Evolutionary conservation across 176 grass and related monocot genomes (phyloP).

Genomic region (Leersia perrieri): DNA sequence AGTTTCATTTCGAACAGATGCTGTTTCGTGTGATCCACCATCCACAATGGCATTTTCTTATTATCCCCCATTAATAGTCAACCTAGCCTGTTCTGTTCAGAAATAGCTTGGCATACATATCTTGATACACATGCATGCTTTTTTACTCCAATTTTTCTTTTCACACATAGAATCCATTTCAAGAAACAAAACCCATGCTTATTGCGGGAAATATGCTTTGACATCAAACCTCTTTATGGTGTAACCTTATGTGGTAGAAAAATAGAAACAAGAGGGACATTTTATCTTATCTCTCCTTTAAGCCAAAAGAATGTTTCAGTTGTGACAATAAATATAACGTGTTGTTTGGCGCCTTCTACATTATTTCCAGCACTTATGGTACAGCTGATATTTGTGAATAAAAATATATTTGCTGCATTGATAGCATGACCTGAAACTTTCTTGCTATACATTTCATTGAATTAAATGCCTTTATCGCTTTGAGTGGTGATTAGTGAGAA

Average conservation of each 20-base stretch:
- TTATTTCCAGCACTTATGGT: background rate
- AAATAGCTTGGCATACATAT: background rate
- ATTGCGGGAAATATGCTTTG: background rate
- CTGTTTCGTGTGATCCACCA: background rate
- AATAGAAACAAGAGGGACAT: constrained; percentile 13
- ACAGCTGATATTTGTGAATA: background rate
- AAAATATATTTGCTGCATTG: background rate
- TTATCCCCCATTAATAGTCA: constrained; percentile 10
- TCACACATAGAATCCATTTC: background rate
- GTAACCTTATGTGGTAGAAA: constrained; percentile 10
- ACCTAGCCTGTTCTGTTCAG: background rate
- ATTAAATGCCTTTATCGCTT: constrained; percentile 15
- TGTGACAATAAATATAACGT: background rate
- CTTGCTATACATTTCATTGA: constrained; percentile 7
- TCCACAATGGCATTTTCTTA: background rate
- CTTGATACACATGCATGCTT: constrained; percentile 5
- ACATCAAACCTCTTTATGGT: background rate
- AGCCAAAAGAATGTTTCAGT: background rate
- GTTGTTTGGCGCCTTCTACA: background rate
- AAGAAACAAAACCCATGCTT: constrained; percentile 6
- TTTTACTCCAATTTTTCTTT: background rate
- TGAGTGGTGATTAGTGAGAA: background rate
- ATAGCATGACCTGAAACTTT: constrained; percentile 6
- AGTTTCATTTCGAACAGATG: background rate
- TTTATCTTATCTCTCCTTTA: background rate